These are phyloP conservation scores for Ophiostoma himal-ulmi DNA, from an alignment of 2,329 filamentous ascomycete species.

Conservation along the genomic window DNA sequence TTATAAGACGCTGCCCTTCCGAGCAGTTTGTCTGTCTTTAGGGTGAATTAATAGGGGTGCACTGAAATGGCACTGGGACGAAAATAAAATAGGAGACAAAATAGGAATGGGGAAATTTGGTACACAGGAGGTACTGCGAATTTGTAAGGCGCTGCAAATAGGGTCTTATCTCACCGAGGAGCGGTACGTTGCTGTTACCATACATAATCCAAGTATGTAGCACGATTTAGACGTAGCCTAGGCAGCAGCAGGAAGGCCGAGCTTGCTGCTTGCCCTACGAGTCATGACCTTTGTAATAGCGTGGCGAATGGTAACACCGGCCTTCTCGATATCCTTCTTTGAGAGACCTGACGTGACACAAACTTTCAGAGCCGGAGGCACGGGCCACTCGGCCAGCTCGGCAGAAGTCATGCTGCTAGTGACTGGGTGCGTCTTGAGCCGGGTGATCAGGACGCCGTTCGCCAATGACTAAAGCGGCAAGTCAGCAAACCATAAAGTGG, in stretches of 20 bases:
- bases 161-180: neutral
- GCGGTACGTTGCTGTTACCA: neutral
- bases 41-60: neutral
- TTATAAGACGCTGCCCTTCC: neutral
- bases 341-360: conserved; percentile 82
- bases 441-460: conserved; percentile 84
- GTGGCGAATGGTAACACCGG: conserved; percentile 78
- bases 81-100: neutral
- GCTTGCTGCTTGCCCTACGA: conserved; percentile 41
- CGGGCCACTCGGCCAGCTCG: conserved; percentile 61
- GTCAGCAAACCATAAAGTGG: neutral
- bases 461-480: conserved; percentile 58
- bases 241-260: conserved; percentile 24
- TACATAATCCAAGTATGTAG: neutral
- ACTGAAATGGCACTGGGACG: neutral
- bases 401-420: conserved; percentile 57
- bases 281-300: conserved; percentile 90
- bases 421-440: conserved; percentile 72
- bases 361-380: conserved; percentile 80
- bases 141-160: neutral
- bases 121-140: neutral
- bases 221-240: neutral
- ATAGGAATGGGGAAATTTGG: neutral
- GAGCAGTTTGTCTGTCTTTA: neutral
- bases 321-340: conserved; percentile 94